A percentile compares a stretch with the other conserved stretches of the same genome.
phyloP scores from a whole-genome alignment of 495 filamentous ascomycete genomes.

The Penicillium verhagenii region DNA sequence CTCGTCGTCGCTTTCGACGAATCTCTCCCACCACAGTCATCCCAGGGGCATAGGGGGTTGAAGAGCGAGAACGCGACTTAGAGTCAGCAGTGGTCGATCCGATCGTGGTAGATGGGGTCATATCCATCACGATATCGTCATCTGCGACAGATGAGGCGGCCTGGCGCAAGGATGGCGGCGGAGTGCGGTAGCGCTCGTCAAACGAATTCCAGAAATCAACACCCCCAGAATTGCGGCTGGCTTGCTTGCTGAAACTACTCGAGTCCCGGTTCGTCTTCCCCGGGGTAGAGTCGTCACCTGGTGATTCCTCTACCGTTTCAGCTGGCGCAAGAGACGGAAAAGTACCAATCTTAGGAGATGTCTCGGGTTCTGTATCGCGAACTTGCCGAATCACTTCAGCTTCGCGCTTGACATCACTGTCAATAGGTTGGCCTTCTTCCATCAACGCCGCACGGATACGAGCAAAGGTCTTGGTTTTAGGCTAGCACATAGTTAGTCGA shows the following conservation, averaged over 20 bases:
- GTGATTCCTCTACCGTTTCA: constrained; percentile 40
- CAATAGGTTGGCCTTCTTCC: constrained; percentile 83
- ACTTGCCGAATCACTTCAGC: constrained; percentile 94
- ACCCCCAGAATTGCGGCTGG: constrained; percentile 66
- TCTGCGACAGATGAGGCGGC: constrained; percentile 59
- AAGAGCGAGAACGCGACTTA: constrained; percentile 46
- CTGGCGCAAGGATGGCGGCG: constrained; percentile 55
- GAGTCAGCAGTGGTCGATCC: constrained; percentile 29
- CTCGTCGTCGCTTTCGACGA: constrained; percentile 75
- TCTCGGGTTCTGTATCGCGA: constrained; percentile 64
- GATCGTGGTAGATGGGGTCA: constrained; percentile 56
- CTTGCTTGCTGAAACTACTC: constrained; percentile 70
- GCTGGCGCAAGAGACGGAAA: constrained; percentile 48
- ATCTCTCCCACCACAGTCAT: constrained; percentile 61
- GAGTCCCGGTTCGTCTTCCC: constrained; percentile 59
- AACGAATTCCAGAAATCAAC: constrained; percentile 80
- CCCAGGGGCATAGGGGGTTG: constrained; percentile 46
- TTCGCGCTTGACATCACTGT: constrained; percentile 86
- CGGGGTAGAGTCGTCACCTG: constrained; percentile 59
- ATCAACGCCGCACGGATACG: constrained; percentile 84
- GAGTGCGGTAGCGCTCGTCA: constrained; percentile 60
- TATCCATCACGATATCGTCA: constrained; percentile 78
- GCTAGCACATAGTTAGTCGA: constrained; percentile 41
- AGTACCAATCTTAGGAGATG: constrained; percentile 35
- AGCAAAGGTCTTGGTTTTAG: constrained; percentile 93